phyloP scores from a whole-genome alignment of 495 filamentous ascomycete species.

The Glarea lozoyensis region DNA sequence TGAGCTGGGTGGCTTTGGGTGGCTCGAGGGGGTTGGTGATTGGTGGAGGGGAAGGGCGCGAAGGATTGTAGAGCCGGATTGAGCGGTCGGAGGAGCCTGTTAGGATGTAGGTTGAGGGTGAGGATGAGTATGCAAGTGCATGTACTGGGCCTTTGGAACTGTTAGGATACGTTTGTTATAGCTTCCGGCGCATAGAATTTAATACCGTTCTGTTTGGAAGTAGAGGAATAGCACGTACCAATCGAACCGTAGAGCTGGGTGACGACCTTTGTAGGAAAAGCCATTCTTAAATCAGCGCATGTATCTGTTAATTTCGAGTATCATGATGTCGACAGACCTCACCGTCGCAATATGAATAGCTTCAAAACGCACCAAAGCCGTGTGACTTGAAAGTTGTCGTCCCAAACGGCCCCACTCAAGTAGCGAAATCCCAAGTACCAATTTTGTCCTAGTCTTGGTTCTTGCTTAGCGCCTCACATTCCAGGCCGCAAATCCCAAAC shows the following conservation, averaged over 20 bases:
- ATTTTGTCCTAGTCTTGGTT: too few species aligned
- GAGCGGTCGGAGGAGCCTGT: constrained; percentile 80
- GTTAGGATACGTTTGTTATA: neutral
- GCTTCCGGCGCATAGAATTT: neutral
- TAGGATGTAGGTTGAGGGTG: constrained; percentile 65
- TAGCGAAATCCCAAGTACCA: too few species aligned
- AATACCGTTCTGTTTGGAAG: neutral
- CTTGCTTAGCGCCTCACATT: too few species aligned
- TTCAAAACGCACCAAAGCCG: too few species aligned
- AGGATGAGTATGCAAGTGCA: constrained; percentile 60
- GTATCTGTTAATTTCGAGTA: too few species aligned
- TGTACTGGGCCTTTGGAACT: constrained; percentile 57
- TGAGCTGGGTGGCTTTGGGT: constrained; percentile 38
- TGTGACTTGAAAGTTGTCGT: too few species aligned
- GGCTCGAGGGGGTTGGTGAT: constrained; percentile 28
- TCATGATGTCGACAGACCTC: too few species aligned
- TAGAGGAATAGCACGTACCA: constrained; percentile 6
- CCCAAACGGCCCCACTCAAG: too few species aligned
- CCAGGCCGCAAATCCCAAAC: too few species aligned
- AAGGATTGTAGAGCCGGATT: constrained; percentile 71
- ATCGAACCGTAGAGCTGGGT: constrained; percentile 22
- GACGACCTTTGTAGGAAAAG: constrained; percentile 19
- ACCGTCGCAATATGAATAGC: too few species aligned
- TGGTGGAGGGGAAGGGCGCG: constrained; percentile 35
- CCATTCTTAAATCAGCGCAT: constrained; percentile 7